These are phyloP conservation scores for Aspergillus clavatus DNA, from an alignment of 2,329 filamentous ascomycete genomes.

Conservation along the genomic window DNA sequence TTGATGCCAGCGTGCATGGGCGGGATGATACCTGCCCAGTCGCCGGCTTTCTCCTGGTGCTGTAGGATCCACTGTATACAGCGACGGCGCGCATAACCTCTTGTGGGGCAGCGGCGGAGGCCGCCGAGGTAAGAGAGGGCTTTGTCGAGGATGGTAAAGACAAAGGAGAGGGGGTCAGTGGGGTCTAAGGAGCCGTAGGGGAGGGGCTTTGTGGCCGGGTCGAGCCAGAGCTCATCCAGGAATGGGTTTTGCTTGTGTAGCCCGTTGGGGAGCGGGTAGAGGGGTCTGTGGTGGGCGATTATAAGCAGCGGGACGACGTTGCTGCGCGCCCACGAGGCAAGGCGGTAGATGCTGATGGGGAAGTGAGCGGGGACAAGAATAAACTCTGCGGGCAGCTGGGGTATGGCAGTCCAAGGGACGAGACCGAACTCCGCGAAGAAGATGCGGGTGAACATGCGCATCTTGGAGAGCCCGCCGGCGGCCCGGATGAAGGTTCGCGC, in stretches of 20 bases:
- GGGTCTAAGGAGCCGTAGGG: constrained; percentile 1
- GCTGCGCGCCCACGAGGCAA: constrained; percentile 19
- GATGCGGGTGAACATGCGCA: constrained; percentile 28
- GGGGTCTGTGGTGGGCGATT: constrained; percentile 23
- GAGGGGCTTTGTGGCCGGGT: constrained; percentile 14
- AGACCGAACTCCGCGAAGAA: constrained; percentile 29
- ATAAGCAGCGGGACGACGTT: constrained; percentile 12
- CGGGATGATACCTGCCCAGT: constrained; percentile 29
- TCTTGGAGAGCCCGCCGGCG: constrained; percentile 26
- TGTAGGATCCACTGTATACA: constrained; percentile 30
- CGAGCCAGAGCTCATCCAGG: constrained; percentile 31
- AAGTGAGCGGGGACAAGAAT: constrained; percentile 25
- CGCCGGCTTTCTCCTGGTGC: constrained; percentile 28
- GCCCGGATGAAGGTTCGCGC: constrained; percentile 21
- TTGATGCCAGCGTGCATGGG: constrained; percentile 24
- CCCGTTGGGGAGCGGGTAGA: constrained; percentile 28
- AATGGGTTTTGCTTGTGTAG: constrained; percentile 13
- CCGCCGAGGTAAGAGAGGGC: constrained; percentile 10
- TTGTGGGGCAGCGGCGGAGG: constrained; percentile 9
- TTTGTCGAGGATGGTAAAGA: constrained; percentile 14
- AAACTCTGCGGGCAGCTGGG: constrained; percentile 30
- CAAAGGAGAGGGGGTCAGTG: neutral
- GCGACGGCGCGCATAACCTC: constrained; percentile 11
- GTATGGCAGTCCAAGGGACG: constrained; percentile 30
- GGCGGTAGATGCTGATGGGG: constrained; percentile 29